Conservation (phyloP, 2,329 filamentous ascomycete species). For the Xylaria multiplex region DNA sequence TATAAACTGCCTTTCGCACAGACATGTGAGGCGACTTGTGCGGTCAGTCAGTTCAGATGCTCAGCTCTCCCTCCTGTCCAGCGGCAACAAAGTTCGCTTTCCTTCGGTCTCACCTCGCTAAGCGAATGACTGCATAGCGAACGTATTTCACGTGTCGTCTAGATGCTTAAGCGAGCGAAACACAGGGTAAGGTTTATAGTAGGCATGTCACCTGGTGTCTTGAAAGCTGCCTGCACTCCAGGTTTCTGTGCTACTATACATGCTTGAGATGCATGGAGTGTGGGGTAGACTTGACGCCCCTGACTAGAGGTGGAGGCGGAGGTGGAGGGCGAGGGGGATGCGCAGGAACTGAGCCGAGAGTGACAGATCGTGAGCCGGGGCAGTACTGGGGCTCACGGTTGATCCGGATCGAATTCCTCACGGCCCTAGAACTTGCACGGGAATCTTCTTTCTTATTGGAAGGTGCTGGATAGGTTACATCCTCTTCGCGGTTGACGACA, state of each 20-base stretch:
- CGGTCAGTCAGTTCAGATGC: conserved; percentile 39
- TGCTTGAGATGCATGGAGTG: conserved; percentile 44
- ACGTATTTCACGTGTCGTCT: conserved; percentile 40
- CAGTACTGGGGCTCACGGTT: conserved; percentile 37
- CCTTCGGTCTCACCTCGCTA: conserved; percentile 45
- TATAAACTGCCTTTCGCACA: conserved; percentile 41
- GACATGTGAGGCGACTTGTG: conserved; percentile 34
- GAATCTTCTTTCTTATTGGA: conserved; percentile 32
- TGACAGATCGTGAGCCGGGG: conserved; percentile 38
- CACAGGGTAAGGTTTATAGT: conserved; percentile 44
- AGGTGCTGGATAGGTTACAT: conserved; percentile 30
- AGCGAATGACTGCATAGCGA: conserved; percentile 42
- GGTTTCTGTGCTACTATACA: conserved; percentile 43
- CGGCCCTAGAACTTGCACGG: conserved; percentile 40
- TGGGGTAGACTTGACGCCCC: conserved; percentile 45
- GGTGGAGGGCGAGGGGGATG: conserved; percentile 31
- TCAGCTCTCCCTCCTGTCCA: conserved; percentile 27
- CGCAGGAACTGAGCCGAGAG: conserved; percentile 43
- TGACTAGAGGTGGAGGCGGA: conserved; percentile 33
- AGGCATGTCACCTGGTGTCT: conserved; percentile 44
- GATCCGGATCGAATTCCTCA: conserved; percentile 47
- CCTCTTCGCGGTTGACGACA: conserved; percentile 30
- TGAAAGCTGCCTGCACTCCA: conserved; percentile 45
- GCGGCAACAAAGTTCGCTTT: conserved; percentile 41
- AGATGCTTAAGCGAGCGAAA: conserved; percentile 48